phyloP scores from a whole-genome alignment of 768 basidiomycete species.

The Tylopilus felleus region DNA sequence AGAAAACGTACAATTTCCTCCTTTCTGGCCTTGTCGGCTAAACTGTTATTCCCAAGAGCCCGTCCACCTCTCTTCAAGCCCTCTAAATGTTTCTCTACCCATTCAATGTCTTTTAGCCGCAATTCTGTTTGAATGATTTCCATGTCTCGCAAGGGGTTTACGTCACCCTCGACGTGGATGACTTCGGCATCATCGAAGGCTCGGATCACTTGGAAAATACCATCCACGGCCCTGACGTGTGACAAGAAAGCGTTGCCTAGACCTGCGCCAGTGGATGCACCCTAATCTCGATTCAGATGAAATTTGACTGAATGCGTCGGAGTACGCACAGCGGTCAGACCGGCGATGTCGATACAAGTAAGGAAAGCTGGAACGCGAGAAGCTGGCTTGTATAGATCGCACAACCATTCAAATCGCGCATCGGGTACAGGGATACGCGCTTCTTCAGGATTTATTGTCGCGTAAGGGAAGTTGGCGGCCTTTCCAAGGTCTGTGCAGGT shows the following conservation, averaged over 20 bases:
- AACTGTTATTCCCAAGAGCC: constrained; percentile 64
- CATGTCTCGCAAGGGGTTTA: constrained; percentile 95
- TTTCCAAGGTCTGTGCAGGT: constrained; percentile 71
- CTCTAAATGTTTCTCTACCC: constrained; percentile 92
- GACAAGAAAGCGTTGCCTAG: constrained; percentile 97
- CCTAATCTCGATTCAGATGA: constrained; percentile 41
- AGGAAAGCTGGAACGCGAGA: constrained; percentile 90
- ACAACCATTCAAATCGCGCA: constrained; percentile 91
- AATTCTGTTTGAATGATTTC: constrained; percentile 94
- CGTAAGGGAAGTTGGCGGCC: constrained; percentile 97
- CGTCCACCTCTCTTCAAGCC: constrained; percentile 70
- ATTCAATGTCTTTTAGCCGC: constrained; percentile 95
- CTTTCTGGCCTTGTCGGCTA: constrained; percentile 94
- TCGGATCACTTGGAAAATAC: constrained; percentile 97
- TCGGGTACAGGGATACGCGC: constrained; percentile 97
- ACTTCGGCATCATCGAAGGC: constrained; percentile 99
- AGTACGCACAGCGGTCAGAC: constrained; percentile 78
- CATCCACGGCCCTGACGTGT: constrained; percentile 96
- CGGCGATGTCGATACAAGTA: constrained; percentile 98
- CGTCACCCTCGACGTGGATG: constrained; percentile 98
- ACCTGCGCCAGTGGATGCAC: constrained; percentile 96
- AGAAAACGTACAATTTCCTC: constrained; percentile 78
- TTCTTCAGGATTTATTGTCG: constrained; percentile 90
- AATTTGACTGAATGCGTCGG: constrained; percentile 1
- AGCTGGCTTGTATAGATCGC: constrained; percentile 83